phyloP scores from a whole-genome alignment of 179 eudicot genomes.

The Camellia oleifera region DNA sequence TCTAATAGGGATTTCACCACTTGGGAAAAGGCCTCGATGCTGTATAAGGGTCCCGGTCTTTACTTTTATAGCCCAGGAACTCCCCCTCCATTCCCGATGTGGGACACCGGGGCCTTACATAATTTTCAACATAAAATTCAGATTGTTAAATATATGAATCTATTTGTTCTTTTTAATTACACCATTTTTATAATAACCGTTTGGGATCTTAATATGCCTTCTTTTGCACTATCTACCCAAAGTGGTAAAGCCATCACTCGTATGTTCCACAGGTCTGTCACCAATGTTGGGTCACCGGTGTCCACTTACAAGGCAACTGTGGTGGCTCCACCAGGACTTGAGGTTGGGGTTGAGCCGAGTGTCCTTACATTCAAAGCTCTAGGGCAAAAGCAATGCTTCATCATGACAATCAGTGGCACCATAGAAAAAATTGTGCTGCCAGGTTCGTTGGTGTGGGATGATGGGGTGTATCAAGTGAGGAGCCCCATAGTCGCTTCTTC shows the following conservation, averaged over 20 bases:
- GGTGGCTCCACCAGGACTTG: slow-evolving; percentile 10
- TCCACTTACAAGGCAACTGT: slow-evolving; percentile 31
- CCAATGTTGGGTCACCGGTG: slow-evolving; percentile 36
- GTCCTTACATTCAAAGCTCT: slow-evolving; percentile 28
- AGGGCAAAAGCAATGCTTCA: slow-evolving; percentile 35
- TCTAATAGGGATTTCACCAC: too few species aligned
- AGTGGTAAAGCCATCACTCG: background rate
- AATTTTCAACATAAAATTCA: too few species aligned
- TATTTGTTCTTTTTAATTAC: too few species aligned
- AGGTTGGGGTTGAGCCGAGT: slow-evolving; percentile 29
- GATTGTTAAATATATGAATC: too few species aligned
- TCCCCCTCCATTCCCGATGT: too few species aligned
- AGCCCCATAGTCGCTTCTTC: slow-evolving; percentile 37
- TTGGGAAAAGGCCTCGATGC: too few species aligned
- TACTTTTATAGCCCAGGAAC: too few species aligned
- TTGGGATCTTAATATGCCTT: slow-evolving; percentile 50
- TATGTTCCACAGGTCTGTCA: slow-evolving; percentile 35
- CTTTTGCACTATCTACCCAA: slow-evolving; percentile 28
- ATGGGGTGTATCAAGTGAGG: slow-evolving; percentile 40
- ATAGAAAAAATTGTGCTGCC: slow-evolving; percentile 9
- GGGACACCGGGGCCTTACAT: too few species aligned
- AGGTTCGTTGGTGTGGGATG: slow-evolving; percentile 45
- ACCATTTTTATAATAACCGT: slow-evolving; percentile 8
- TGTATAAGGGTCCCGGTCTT: too few species aligned
- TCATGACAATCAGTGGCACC: slow-evolving; percentile 26